Base-by-base conservation (phyloP, 768 basidiomycete genomes). In the Tylopilus felleus region DNA sequence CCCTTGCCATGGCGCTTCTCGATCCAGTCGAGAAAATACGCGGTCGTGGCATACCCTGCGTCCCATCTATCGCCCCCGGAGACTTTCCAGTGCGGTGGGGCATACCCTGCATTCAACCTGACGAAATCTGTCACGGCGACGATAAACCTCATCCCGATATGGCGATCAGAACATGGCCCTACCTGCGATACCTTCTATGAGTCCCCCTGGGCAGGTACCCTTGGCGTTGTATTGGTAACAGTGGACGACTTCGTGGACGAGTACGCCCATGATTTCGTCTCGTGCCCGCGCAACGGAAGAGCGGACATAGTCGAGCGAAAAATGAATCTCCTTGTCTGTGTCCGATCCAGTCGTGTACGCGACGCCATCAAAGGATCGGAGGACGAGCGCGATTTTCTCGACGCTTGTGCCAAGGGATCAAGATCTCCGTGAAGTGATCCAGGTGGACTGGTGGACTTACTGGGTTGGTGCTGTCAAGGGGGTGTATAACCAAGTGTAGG, bases 181-280 rank as follows among this genome's bases (percentile, higher is more conserved):
- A 86, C 88, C 88, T 67, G 89, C 90, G 25, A 93, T 77, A 19
- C 90, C 90, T 64, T 93, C 90, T 57, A 89, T 81, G 44, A 93
- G 71, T 2, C 90, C 90, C 2, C 80, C 78, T 0, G 87, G 86
- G 59, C 80, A 84, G 40, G 77, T 79, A 23, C 75, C 83, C 22
- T 72, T 63, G 1, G 77, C 86, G 60, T 88, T 77, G 68, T 83
- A 80, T 63, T 91, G 90, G 65, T 77, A 91, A 63, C 86, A 90
- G 58, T 92, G 90, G 7, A 89, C 88, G 64, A 86, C 77, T 70
- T 92, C 88, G 65, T 88, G 89, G 33, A 79, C 73, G 4, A 92
- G 73, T 4, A 90, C 87, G 5, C 89, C 90, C 39, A 72, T 58
- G 46, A 90, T 84, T 71, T 92, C 89, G 44, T 85, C 77, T 27